Percentiles rank a stretch among this genome's conserved stretches.
Evolutionary conservation across 768 basidiomycete species (phyloP).

Genomic region (Pleurotus platypus): DNA sequence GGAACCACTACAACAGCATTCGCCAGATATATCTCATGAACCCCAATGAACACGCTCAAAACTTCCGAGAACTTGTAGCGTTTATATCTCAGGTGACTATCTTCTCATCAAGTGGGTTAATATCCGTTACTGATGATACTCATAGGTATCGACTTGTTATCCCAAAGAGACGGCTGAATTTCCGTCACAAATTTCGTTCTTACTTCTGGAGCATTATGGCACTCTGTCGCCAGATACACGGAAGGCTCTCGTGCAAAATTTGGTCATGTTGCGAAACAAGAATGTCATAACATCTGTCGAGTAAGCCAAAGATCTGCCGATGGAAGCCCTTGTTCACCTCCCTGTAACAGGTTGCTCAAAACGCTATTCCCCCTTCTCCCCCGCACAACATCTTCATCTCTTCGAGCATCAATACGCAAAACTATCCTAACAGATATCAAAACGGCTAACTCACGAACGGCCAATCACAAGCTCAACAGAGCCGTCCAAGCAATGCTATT

Average conservation of each 20-base stretch:
- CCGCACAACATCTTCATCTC: constrained; percentile 81
- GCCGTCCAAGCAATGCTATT: constrained; percentile 96
- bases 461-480: constrained; percentile 94
- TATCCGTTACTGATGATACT: not conserved
- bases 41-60: constrained; percentile 80
- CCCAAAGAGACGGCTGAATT: constrained; percentile 87
- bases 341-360: constrained; percentile 66
- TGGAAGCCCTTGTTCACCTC: not conserved
- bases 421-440: constrained; percentile 93
- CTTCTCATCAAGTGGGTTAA: not conserved
- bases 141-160: constrained; percentile 87
- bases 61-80: constrained; percentile 82
- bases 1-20: constrained; percentile 89
- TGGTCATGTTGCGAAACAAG: constrained; percentile 93
- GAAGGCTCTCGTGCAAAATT: constrained; percentile 81
- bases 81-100: constrained; percentile 80
- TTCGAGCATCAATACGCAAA: constrained; percentile 84
- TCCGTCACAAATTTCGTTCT: constrained; percentile 70
- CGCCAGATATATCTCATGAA: constrained; percentile 80
- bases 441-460: constrained; percentile 81
- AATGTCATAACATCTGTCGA: constrained; percentile 89
- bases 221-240: constrained; percentile 77
- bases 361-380: constrained; percentile 94
- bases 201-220: constrained; percentile 79
- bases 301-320: constrained; percentile 41